Evolutionary conservation across 352 stramenopile genomes (phyloP), one percentile per base, ranked within the genome.

Genomic region (Peronospora belbahrii): DNA sequence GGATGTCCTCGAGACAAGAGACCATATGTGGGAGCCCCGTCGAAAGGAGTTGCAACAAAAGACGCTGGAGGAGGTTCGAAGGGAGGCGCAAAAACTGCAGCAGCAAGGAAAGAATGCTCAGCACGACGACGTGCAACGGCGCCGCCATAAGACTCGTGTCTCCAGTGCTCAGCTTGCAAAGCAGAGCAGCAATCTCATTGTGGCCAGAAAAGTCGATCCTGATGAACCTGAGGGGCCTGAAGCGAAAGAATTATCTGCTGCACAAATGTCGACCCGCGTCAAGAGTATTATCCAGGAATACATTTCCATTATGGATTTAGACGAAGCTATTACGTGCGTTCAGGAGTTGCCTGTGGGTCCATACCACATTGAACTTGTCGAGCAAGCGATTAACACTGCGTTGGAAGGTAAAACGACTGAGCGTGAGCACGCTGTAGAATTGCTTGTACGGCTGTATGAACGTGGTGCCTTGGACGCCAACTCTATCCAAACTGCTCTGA

Each of bases 261-360:
- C 57, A 13, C 62, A 83, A 70, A 62, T 86, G 27, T 62, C 63
- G n/a, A 82, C 48, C 11, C 77, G 79, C 17, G 90, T 94, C 56
- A 94, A 94, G 57, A 90, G 60, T 42, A 92, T 88, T 33, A 85
- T 94, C 28, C 66, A 92, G 39, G 83, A 94, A 46, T 94, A 82
- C 40, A 53, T 74, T 19, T 87, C 74, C n/a, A 85, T 91, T 19
- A 23, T 77, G 25, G 83, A 94, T 34, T 48, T 90, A 28, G 67
- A 89, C 41, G 83, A 94, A 67, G 82, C 80, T 10, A 61, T 59
- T 7, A 54, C 69, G 0, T 94, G 83, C 23, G 70, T 94, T 6
- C 66, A 69, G 11, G 83, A 94, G 38, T 59, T 94, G 5, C 65
- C 83, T 4, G 43, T 53, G 13, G 61, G 67, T 6, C 58, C 70